Base-by-base conservation (phyloP, 345 rosid genomes). In the Lepidium sativum region DNA sequence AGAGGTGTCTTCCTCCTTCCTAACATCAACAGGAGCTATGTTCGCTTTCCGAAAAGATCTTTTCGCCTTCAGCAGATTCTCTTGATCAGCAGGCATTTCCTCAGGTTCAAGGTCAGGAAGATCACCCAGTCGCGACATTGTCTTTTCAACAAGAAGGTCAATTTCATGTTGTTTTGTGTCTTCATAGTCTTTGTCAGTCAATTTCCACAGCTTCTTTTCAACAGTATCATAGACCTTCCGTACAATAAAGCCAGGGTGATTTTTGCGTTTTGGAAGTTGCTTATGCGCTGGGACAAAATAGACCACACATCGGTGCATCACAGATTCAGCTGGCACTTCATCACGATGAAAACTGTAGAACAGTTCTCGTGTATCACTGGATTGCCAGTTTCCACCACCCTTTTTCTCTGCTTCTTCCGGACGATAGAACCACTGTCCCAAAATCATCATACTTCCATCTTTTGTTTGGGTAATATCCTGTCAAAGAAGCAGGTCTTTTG, bases 291-390 rank as follows among this genome's bases (percentile, higher is more conserved):
- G 99, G 65, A 94, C 87, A 54, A 94, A 94, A 67, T 94, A 96
- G 68, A 90, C 99, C 56, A 94, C 84, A 48, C 99, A 94, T 73
- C 85, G 88, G 73, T 94, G 97, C 99, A 94, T 90, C 71, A 90
- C 97, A 55, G 99, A 88, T 59, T 88, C 99, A 4, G 99, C 97
- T 3, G 99, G 99, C 55, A 88, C 87, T 72, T 86, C 96, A 73
- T 94, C 97, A 21, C 82, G 91, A 68, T 94, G 99, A 72, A 90
- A 94, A 68, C 99, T 94, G 63, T 94, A 94, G 67, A 94, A 94
- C 41, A 94, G 81, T 67, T 94, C 95, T 38, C 99, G 72, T 2
- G 95, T 86, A 74, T 94, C 97, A 59, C 75, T 71, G 11, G 89
- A 88, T 63, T 77, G 83, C 99, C 99, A 94, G 68, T 80, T 88